Base-by-base conservation (phyloP, 768 basidiomycete species). In the Boletus coccyginus region DNA sequence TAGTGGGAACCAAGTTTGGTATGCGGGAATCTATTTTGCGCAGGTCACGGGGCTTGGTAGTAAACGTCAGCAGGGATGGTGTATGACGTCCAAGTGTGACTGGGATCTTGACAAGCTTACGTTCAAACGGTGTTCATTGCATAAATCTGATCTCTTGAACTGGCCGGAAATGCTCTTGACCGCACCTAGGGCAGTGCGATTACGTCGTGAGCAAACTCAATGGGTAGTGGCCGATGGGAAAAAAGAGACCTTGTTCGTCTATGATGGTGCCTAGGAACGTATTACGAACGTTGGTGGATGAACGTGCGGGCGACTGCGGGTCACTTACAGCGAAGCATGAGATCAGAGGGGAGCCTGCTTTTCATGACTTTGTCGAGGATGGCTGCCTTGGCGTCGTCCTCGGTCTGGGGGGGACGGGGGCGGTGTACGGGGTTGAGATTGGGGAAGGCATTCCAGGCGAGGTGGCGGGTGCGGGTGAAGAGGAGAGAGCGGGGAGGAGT, bases 11-110 rank as follows among this genome's bases (percentile, higher is more conserved):
- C 54, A 96, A 84, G 72, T 95, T 97, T 36, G 95, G 94, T 62
- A 94, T 83, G 62, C 93, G 81, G 5, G 92, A 94, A 75, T 98
- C 96, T 62, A 98, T 91, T 78, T 98, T 97, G 52, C 96, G 88
- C 24, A 98, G 79, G 77, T 98, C 96, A 79, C 96, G 89, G 63
- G 94, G 89, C 91, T 94, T 63, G 21, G 60, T 62, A 16, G 63
- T 62, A 54, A 56, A 58, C 55, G 62, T 70, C 63, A 70, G 59
- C 55, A 52, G 58, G 46, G 57, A 56, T 58, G 56, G 47, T 24
- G 33, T 41, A 56, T 68, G 61, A 66, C 51, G 58, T 59, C 48
- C 40, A 50, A 62, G 43, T 49, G 42, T 50, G 41, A 58, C 51
- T 53, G 38, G 33, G 24, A 35, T 54, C 52, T 63, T 59, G 55